Evolutionary conservation across 441 rosid genomes (phyloP).

Genomic region (Croton setiger): DNA sequence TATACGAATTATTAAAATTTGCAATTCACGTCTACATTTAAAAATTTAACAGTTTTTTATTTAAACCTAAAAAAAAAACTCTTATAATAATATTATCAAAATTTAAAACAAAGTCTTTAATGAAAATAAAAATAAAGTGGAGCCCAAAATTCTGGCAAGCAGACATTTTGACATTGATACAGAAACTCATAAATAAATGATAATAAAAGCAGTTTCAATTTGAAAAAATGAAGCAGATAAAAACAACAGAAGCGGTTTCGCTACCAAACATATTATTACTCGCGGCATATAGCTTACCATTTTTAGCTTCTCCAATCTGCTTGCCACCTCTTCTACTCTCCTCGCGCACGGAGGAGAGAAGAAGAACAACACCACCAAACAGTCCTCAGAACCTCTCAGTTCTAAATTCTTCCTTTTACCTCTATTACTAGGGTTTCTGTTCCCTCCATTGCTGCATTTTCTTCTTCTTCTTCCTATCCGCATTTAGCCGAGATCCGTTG

Average conservation of each 20-base stretch:
- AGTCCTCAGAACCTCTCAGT: not conserved
- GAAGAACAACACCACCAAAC: not conserved
- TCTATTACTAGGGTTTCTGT: conserved; percentile 20
- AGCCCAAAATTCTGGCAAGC: not conserved
- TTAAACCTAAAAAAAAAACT: no score
- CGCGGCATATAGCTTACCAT: conserved; percentile 3
- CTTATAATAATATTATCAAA: no score
- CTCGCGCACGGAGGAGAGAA: conserved; percentile 25
- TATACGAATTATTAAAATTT: no score
- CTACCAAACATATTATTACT: not conserved
- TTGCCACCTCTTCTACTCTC: conserved; percentile 23
- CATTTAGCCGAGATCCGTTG: conserved; percentile 24
- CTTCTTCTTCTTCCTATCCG: not conserved
- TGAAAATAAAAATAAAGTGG: no score
- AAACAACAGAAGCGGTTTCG: not conserved
- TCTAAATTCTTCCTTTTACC: not conserved
- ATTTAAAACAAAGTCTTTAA: no score
- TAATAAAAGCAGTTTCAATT: not conserved
- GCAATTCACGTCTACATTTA: no score
- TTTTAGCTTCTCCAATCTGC: conserved; percentile 19
- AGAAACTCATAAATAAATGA: not conserved
- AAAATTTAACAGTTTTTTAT: no score
- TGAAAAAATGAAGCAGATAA: not conserved
- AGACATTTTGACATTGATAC: not conserved
- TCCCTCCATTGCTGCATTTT: conserved; percentile 8